phyloP scores from a whole-genome alignment of 192 early-diverging fungal genomes.

The Podila minutissima region DNA sequence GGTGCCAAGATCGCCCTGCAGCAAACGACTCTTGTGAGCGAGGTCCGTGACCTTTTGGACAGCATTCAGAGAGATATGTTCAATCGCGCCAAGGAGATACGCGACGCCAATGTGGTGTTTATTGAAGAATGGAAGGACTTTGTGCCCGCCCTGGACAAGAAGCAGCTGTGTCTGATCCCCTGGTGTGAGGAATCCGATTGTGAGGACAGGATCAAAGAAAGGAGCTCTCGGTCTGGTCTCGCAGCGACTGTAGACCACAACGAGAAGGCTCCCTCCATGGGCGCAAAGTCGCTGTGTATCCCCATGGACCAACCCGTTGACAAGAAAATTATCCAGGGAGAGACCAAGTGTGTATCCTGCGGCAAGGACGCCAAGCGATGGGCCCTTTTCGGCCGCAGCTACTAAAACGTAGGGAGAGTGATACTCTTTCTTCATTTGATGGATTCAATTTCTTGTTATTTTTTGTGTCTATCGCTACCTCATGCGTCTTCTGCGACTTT shows the following conservation, averaged over 20 bases:
- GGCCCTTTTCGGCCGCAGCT: conserved; percentile 85
- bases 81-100: conserved; percentile 77
- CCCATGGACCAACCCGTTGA: conserved; percentile 93
- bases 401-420: conserved; percentile 57
- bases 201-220: conserved; percentile 97
- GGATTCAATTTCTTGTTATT: not conserved
- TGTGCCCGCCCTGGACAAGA: conserved; percentile 88
- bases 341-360: conserved; percentile 90
- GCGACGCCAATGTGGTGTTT: conserved; percentile 79
- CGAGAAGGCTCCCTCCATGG: conserved; percentile 99
- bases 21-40: conserved; percentile 65
- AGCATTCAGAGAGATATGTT: conserved; percentile 94
- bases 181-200: conserved; percentile 95
- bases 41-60: conserved; percentile 69
- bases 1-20: conserved; percentile 69
- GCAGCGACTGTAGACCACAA: conserved; percentile 78
- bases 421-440: not conserved
- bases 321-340: conserved; percentile 79
- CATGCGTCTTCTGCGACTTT: conserved; percentile 11
- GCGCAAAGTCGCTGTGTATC: conserved; percentile 98
- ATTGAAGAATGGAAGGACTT: conserved; percentile 94
- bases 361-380: conserved; percentile 81
- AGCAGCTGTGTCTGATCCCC: conserved; percentile 88
- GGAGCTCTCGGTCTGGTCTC: conserved; percentile 76
- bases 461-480: not conserved